phyloP scores from a whole-genome alignment of 2,329 filamentous ascomycete genomes.

The Aspergillus novoparasiticus region DNA sequence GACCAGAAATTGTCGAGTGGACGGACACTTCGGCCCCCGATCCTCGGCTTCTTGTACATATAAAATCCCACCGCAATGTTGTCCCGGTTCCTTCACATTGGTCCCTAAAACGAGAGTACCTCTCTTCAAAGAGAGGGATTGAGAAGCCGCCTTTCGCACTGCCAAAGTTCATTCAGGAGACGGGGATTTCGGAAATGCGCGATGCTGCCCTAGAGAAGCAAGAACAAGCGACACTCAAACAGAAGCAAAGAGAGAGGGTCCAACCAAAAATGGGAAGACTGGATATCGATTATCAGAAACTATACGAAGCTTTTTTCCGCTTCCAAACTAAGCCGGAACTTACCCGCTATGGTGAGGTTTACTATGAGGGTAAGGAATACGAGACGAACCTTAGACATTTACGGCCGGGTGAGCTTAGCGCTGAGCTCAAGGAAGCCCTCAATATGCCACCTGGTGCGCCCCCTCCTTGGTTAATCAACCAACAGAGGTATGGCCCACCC shows the following conservation, averaged over 20 bases:
- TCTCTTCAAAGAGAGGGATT: conserved; percentile 94
- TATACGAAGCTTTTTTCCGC: conserved; percentile 97
- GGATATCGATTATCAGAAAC: conserved; percentile 97
- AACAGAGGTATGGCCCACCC: conserved; percentile 89
- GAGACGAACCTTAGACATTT: conserved; percentile 93
- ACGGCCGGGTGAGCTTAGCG: conserved; percentile 84
- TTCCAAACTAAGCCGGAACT: conserved; percentile 95
- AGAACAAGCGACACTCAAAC: conserved; percentile 85
- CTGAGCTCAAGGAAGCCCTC: conserved; percentile 86
- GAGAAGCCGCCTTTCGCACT: conserved; percentile 93
- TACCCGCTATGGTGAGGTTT: conserved; percentile 96
- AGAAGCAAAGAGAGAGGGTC: conserved; percentile 92
- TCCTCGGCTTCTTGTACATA: conserved; percentile 84
- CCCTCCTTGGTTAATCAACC: conserved; percentile 95
- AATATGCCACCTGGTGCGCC: conserved; percentile 92
- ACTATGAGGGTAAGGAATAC: conserved; percentile 98
- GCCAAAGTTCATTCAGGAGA: conserved; percentile 96
- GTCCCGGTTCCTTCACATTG: conserved; percentile 93
- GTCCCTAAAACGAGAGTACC: conserved; percentile 94
- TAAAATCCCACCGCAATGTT: conserved; percentile 93
- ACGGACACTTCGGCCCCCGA: conserved; percentile 91
- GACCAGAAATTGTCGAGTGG: conserved; percentile 96
- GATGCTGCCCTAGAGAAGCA: conserved; percentile 96
- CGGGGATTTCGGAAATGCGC: conserved; percentile 96
- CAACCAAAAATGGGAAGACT: conserved; percentile 95